A percentile compares a stretch with the other conserved stretches of the same genome.
These are phyloP conservation scores for Borovskyia barvae DNA, from an alignment of 208 protist genomes.

Conservation along the genomic window DNA sequence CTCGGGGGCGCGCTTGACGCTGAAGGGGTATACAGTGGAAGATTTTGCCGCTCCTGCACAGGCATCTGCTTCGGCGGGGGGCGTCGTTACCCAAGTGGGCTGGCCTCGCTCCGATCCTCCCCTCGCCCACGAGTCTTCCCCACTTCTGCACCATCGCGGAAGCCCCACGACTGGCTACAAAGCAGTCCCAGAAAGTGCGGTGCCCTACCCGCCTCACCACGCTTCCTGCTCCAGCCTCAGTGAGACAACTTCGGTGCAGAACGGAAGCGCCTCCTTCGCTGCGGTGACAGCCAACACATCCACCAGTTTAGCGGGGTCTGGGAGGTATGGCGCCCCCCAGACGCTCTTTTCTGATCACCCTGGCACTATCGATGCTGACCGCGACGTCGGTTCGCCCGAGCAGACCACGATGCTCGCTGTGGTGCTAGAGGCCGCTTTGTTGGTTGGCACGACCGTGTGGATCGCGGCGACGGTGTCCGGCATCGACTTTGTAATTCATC, in stretches of 20 bases:
- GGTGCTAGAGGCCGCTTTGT: slow-evolving; percentile 54
- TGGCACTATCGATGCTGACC: slow-evolving; percentile 33
- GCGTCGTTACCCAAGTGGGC: not conserved
- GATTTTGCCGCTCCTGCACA: too few relatives aligned
- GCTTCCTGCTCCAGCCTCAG: not conserved
- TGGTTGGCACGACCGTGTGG: slow-evolving; percentile 47
- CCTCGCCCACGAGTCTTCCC: slow-evolving; percentile 10
- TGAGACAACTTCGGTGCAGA: too few relatives aligned
- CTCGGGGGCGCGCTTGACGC: slow-evolving; percentile 4
- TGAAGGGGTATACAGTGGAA: not conserved
- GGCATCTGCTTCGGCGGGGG: slow-evolving; percentile 1
- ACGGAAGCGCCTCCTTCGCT: too few relatives aligned
- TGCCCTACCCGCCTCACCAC: too few relatives aligned
- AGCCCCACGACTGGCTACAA: slow-evolving; percentile 8
- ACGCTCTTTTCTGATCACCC: too few relatives aligned
- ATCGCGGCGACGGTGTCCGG: slow-evolving; percentile 49
- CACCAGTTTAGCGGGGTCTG: too few relatives aligned
- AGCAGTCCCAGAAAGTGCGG: too few relatives aligned
- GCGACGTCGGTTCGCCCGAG: slow-evolving; percentile 68
- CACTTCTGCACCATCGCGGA: slow-evolving; percentile 4
- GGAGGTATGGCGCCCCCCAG: too few relatives aligned
- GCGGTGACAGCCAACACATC: too few relatives aligned
- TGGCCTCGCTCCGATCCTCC: not conserved
- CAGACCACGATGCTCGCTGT: slow-evolving; percentile 66
- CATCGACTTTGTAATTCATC: slow-evolving; percentile 67